A percentile compares a stretch with the other conserved stretches of the same genome.
These are phyloP conservation scores for Acer negundo DNA, from an alignment of 345 rosid genomes.

Conservation along the genomic window DNA sequence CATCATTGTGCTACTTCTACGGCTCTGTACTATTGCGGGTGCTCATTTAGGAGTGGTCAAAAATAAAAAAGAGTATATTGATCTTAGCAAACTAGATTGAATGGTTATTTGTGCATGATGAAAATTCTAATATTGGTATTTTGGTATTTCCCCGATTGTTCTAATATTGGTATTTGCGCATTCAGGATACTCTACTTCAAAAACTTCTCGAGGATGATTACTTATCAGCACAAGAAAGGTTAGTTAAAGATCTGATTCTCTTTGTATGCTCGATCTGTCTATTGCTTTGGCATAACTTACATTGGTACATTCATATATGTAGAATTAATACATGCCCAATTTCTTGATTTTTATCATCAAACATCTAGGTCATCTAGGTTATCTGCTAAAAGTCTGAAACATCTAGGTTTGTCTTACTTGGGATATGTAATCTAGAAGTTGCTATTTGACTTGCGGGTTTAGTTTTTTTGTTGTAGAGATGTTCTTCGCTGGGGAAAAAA, in stretches of 20 bases:
- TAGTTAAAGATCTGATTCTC: constrained; percentile 18
- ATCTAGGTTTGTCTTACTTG: background rate
- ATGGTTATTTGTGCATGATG: background rate
- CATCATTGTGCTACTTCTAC: too few relatives aligned
- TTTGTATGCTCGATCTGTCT: too few relatives aligned
- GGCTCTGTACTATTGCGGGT: too few relatives aligned
- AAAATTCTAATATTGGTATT: constrained; percentile 19
- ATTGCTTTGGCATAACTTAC: too few relatives aligned
- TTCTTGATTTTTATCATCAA: too few relatives aligned
- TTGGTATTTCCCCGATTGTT: background rate
- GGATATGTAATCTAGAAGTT: background rate
- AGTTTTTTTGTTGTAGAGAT: constrained; percentile 35
- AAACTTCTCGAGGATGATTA: constrained; percentile 65
- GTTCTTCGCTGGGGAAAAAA: constrained; percentile 75
- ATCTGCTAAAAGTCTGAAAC: background rate
- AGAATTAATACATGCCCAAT: too few relatives aligned
- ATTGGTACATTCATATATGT: too few relatives aligned
- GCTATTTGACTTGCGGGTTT: background rate
- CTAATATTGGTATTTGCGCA: constrained; percentile 18
- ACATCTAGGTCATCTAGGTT: too few relatives aligned
- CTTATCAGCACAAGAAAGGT: constrained; percentile 80
- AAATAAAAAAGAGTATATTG: too few relatives aligned
- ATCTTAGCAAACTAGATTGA: background rate
- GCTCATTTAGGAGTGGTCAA: too few relatives aligned
- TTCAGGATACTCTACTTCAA: constrained; percentile 84